Evolutionary conservation across 306 rosid genomes (phyloP).

Genomic region (Styphnolobium japonicum): DNA sequence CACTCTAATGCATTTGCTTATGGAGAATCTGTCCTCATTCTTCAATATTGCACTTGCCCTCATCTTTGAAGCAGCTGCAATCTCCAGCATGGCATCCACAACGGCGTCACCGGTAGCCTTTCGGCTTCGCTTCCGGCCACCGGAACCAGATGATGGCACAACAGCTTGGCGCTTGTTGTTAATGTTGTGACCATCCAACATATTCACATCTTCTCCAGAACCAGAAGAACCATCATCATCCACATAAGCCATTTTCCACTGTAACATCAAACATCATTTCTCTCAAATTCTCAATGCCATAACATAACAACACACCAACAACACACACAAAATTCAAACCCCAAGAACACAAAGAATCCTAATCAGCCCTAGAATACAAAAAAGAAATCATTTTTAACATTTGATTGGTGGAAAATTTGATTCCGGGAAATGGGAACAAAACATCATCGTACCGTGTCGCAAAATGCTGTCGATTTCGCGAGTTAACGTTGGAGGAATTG

Average conservation of each 20-base stretch:
- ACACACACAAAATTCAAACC: not conserved
- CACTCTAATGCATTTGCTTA: constrained; percentile 77
- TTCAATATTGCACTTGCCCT: constrained; percentile 73
- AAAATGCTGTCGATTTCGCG: not conserved
- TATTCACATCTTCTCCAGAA: constrained; percentile 62
- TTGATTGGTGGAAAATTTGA: not conserved
- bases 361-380: not conserved
- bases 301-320: not conserved
- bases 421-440: not conserved
- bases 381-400: not conserved
- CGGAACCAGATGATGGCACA: constrained; percentile 54
- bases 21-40: constrained; percentile 73
- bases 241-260: constrained; percentile 49
- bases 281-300: not conserved
- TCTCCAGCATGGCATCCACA: constrained; percentile 82
- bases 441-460: constrained; percentile 24
- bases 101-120: constrained; percentile 81
- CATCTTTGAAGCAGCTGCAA: constrained; percentile 79
- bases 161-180: constrained; percentile 65
- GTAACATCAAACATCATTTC: constrained; percentile 20
- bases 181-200: constrained; percentile 72
- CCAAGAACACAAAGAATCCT: not conserved
- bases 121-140: constrained; percentile 68
- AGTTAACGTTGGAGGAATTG: not conserved
- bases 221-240: constrained; percentile 86